phyloP scores from a whole-genome alignment of 225 moss, liverwort and hornwort species.

The Asterella californica region DNA sequence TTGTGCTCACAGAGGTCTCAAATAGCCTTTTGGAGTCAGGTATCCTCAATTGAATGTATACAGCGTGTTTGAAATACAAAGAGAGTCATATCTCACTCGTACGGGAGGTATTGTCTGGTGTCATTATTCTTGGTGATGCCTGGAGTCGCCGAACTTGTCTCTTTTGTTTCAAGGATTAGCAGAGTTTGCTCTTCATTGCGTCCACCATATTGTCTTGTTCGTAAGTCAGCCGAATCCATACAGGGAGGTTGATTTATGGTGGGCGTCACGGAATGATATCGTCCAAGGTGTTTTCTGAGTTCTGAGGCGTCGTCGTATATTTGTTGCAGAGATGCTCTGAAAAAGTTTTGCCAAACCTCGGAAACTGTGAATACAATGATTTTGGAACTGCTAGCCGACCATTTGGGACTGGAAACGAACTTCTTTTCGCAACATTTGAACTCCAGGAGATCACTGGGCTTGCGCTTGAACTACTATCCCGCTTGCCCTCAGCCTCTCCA shows the following conservation, averaged over 20 bases:
- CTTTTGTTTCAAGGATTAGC: too few species aligned
- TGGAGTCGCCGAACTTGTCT: too few species aligned
- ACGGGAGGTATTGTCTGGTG: background rate
- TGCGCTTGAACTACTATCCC: slow-evolving; percentile 29
- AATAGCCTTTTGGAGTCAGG: background rate
- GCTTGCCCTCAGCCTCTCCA: slow-evolving; percentile 27
- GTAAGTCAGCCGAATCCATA: too few species aligned
- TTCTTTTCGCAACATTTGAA: slow-evolving; percentile 35
- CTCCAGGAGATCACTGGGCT: background rate
- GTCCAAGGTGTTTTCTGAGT: background rate
- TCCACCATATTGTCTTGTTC: too few species aligned
- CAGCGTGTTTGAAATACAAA: background rate
- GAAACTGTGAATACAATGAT: slow-evolving; percentile 18
- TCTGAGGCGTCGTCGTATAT: background rate
- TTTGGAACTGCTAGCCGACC: slow-evolving; percentile 32
- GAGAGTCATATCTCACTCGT: background rate
- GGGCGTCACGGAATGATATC: background rate
- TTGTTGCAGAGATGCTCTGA: slow-evolving; percentile 13
- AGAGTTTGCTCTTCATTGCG: too few species aligned
- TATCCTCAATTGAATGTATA: background rate
- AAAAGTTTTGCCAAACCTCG: background rate
- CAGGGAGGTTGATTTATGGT: too few species aligned
- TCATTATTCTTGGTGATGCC: too few species aligned
- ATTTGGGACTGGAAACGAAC: slow-evolving; percentile 20
- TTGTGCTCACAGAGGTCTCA: background rate